phyloP scores from a whole-genome alignment of 2,329 filamentous ascomycete genomes.

The Hyphodiscus sp. region DNA sequence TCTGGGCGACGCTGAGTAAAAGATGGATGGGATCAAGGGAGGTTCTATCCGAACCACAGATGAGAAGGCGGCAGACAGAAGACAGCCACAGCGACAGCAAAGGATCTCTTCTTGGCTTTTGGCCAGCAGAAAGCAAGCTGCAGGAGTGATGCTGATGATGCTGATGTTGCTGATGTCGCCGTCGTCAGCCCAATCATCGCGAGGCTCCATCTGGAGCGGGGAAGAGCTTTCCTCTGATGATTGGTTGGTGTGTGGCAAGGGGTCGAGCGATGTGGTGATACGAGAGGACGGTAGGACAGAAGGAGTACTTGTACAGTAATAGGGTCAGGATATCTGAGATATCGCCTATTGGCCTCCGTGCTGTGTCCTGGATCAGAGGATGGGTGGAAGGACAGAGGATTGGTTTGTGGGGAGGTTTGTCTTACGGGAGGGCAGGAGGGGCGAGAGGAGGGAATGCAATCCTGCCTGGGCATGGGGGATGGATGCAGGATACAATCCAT shows the following conservation, averaged over 20 bases:
- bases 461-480: background rate
- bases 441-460: no score
- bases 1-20: slow-evolving; percentile 5
- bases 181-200: slow-evolving; percentile 20
- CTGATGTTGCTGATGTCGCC: no score
- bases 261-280: slow-evolving; percentile 6
- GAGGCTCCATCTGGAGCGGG: slow-evolving; percentile 16
- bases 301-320: no score
- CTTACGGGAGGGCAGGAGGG: background rate
- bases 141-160: slow-evolving; percentile 19
- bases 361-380: slow-evolving; percentile 4
- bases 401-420: background rate
- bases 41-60: no score
- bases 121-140: slow-evolving; percentile 10
- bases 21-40: no score
- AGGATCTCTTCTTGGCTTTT: slow-evolving; percentile 7
- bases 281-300: no score
- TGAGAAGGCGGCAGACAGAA: background rate
- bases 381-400: background rate
- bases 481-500: no score
- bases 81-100: slow-evolving; percentile 6
- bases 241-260: slow-evolving; percentile 24
- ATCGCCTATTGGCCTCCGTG: slow-evolving; percentile 8
- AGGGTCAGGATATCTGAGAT: slow-evolving; percentile 9
- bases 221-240: slow-evolving; percentile 10